A percentile compares a stretch with the other conserved stretches of the same genome.
These are phyloP conservation scores for Meripilus lineatus DNA, from an alignment of 1,284 basidiomycete genomes.

Conservation along the genomic window DNA sequence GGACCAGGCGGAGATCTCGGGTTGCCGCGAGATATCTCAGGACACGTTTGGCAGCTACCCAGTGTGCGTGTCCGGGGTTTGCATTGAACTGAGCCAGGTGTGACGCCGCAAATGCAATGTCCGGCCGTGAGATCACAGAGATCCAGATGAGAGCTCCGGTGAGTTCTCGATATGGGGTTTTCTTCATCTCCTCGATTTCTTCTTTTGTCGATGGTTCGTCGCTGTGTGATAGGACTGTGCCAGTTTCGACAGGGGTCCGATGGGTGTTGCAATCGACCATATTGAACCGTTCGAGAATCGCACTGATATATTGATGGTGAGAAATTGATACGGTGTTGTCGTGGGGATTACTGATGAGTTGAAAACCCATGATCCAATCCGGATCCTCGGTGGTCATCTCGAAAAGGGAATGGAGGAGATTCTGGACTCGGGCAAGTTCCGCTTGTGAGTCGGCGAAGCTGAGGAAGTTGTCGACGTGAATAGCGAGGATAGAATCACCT, in stretches of 20 bases:
- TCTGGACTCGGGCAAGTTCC: not conserved
- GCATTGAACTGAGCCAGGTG: constrained; percentile 30
- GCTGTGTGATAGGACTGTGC: no score
- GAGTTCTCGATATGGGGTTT: no score
- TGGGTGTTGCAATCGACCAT: not conserved
- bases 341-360: not conserved
- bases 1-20: constrained; percentile 23
- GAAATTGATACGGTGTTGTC: not conserved
- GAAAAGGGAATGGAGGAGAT: not conserved
- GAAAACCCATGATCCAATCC: not conserved
- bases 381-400: not conserved
- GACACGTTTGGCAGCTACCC: constrained; percentile 29
- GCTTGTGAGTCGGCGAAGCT: no score
- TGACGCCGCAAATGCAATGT: no score
- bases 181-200: no score
- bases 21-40: no score
- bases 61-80: constrained; percentile 25
- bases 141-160: no score
- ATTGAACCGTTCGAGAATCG: not conserved
- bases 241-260: not conserved
- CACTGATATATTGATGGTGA: not conserved
- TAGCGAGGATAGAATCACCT: not conserved
- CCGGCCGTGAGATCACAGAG: no score
- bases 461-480: no score
- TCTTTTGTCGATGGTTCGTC: no score